A percentile compares a stretch with the other conserved stretches of the same genome.
Evolutionary conservation across 345 rosid genomes (phyloP).

Genomic region (Kandelia obovata): DNA sequence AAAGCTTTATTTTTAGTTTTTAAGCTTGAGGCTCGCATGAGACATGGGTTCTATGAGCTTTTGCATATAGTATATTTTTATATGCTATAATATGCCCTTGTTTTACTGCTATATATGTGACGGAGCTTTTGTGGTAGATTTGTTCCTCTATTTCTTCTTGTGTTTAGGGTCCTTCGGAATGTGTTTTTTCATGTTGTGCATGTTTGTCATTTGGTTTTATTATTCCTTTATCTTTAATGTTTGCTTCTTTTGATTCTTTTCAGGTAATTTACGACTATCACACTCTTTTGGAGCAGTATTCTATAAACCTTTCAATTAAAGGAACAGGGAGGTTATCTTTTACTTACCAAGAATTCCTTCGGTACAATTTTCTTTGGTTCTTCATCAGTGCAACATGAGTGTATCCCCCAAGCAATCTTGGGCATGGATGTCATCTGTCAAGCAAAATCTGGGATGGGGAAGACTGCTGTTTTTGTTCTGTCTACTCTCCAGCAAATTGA

Average conservation of each 20-base stretch:
- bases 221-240: neutral
- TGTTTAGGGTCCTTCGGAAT: too few relatives aligned
- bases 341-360: slow-evolving; percentile 75
- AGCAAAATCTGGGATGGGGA: slow-evolving; percentile 99
- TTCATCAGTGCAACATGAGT: slow-evolving; percentile 97
- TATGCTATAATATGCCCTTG: too few relatives aligned
- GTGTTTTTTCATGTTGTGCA: too few relatives aligned
- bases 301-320: slow-evolving; percentile 57
- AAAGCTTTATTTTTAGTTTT: too few relatives aligned
- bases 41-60: too few relatives aligned
- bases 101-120: too few relatives aligned
- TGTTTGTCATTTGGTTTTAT: neutral
- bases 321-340: slow-evolving; percentile 61
- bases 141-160: too few relatives aligned
- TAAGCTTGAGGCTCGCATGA: too few relatives aligned
- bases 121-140: too few relatives aligned
- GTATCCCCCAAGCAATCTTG: slow-evolving; percentile 97
- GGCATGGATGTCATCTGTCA: slow-evolving; percentile 99
- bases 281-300: slow-evolving; percentile 60
- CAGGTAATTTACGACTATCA: slow-evolving; percentile 60
- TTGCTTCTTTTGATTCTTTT: slow-evolving; percentile 6
- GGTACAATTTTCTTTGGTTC: slow-evolving; percentile 75
- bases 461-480: slow-evolving; percentile 93
- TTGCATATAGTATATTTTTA: too few relatives aligned
- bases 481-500: slow-evolving; percentile 92